These are phyloP conservation scores for Pouteria campechiana DNA, from an alignment of 179 eudicot species.

Conservation along the genomic window DNA sequence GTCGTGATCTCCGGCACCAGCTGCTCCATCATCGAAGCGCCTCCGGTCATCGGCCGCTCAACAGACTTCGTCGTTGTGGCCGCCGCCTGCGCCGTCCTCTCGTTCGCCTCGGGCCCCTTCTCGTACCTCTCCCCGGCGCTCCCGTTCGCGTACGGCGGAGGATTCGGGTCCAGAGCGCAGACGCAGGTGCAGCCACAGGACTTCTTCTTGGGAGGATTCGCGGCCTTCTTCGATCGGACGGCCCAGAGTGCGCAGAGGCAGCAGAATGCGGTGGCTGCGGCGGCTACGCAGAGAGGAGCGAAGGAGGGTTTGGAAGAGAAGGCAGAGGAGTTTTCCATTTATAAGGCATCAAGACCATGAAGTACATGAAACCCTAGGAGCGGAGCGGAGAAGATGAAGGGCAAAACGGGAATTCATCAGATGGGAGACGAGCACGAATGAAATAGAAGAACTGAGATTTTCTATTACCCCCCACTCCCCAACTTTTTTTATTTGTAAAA, in stretches of 20 bases:
- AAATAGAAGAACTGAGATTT: too few species aligned
- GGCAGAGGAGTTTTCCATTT: constrained; percentile 27
- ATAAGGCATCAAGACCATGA: constrained; percentile 41
- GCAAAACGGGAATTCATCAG: too few species aligned
- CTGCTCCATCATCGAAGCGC: constrained; percentile 96
- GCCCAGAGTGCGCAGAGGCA: constrained; percentile 22
- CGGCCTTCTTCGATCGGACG: constrained; percentile 17
- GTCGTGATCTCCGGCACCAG: constrained; percentile 91
- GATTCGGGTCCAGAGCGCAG: constrained; percentile 1
- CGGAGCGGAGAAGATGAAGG: too few species aligned
- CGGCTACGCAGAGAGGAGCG: constrained; percentile 14
- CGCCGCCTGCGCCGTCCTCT: constrained; percentile 7
- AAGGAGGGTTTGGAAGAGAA: constrained; percentile 5
- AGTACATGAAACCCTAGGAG: constrained; percentile 37
- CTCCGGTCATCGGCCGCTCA: constrained; percentile 50
- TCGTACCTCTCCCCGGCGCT: constrained; percentile 24
- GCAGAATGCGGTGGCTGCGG: constrained; percentile 13
- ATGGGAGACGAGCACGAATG: too few species aligned
- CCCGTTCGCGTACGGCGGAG: constrained; percentile 12
- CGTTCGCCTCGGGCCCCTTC: constrained; percentile 11
- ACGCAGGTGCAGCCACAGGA: constrained; percentile 7
- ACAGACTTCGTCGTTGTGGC: too few species aligned
- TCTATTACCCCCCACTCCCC: too few species aligned
- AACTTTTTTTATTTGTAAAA: too few species aligned
- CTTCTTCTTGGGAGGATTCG: too few species aligned